Percentiles rank a stretch among this genome's conserved stretches.
These are phyloP conservation scores for Scenedesmus sp. DNA, from an alignment of 163 green algal genomes.

Conservation along the genomic window DNA sequence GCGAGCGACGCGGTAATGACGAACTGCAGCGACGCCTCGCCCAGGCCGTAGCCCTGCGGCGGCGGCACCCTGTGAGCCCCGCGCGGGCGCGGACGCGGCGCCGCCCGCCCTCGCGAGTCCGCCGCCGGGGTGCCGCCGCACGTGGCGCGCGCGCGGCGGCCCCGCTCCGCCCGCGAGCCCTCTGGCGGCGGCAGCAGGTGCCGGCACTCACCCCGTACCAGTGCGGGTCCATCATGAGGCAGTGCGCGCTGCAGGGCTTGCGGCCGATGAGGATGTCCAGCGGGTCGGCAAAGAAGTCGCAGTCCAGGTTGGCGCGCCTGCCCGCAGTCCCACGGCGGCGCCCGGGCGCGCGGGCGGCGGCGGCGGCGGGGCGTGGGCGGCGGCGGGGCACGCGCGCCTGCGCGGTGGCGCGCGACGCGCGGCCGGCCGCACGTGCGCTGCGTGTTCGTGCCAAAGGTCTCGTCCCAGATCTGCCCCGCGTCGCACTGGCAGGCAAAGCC, in stretches of 20 bases:
- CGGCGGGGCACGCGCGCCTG: too few species aligned
- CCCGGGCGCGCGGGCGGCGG: too few species aligned
- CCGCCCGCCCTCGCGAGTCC: too few species aligned
- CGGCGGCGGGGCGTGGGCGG: too few species aligned
- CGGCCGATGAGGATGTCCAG: constrained; percentile 62
- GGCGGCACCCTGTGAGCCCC: too few species aligned
- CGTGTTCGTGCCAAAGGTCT: constrained; percentile 64
- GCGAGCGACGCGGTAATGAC: constrained; percentile 48
- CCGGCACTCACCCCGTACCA: constrained; percentile 79
- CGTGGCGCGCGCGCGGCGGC: too few species aligned
- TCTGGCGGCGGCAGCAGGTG: too few species aligned
- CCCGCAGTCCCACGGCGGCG: background rate
- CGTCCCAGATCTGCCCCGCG: constrained; percentile 56
- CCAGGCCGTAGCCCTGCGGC: constrained; percentile 73
- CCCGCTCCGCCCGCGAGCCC: too few species aligned
- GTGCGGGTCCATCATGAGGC: constrained; percentile 75
- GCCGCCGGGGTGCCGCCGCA: too few species aligned
- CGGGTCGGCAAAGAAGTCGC: constrained; percentile 65
- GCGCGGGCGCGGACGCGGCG: too few species aligned
- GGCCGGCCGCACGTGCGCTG: constrained; percentile 56
- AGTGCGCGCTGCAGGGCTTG: constrained; percentile 77
- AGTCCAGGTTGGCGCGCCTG: constrained; percentile 76
- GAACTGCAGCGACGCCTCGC: constrained; percentile 69
- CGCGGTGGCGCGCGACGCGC: too few species aligned
- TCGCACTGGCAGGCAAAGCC: constrained; percentile 89